A percentile compares a stretch with the other conserved stretches of the same genome.
These are phyloP conservation scores for Citrus sinensis DNA, from an alignment of 345 rosid genomes.

Conservation along the genomic window DNA sequence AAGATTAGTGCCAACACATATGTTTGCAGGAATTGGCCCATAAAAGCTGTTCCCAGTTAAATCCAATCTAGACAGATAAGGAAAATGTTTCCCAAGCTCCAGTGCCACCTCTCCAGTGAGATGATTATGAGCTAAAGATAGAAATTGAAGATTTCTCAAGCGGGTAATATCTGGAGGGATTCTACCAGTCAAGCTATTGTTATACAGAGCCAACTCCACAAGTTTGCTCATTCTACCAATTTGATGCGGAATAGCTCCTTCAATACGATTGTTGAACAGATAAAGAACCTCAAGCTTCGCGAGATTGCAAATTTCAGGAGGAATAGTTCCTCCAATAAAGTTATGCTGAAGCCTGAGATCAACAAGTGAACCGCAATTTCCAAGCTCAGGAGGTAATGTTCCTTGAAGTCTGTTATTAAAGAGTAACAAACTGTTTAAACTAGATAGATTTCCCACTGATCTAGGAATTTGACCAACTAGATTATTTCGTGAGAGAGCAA, in stretches of 20 bases:
- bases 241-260: slow-evolving; percentile 28
- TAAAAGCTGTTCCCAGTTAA: slow-evolving; percentile 29
- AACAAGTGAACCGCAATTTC: slow-evolving; percentile 36
- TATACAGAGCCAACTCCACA: slow-evolving; percentile 28
- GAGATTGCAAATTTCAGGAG: slow-evolving; percentile 28
- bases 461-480: slow-evolving; percentile 34
- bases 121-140: slow-evolving; percentile 36
- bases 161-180: slow-evolving; percentile 24
- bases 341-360: slow-evolving; percentile 34
- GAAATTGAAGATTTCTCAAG: slow-evolving; percentile 25
- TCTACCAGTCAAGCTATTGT: slow-evolving; percentile 36
- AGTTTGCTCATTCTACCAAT: slow-evolving; percentile 27
- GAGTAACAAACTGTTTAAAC: slow-evolving; percentile 20
- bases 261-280: slow-evolving; percentile 25
- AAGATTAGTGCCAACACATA: slow-evolving; percentile 27
- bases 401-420: slow-evolving; percentile 31
- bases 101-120: slow-evolving; percentile 29
- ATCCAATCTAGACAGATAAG: slow-evolving; percentile 25
- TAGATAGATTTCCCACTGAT: slow-evolving; percentile 28
- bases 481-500: slow-evolving; percentile 31
- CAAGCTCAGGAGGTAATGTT: slow-evolving; percentile 33
- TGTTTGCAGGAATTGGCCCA: slow-evolving; percentile 29
- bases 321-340: slow-evolving; percentile 27
- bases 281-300: slow-evolving; percentile 28
- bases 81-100: slow-evolving; percentile 22